phyloP scores from a whole-genome alignment of 371 early-diverging fungal genomes.

The Apophysomyces sp. region DNA sequence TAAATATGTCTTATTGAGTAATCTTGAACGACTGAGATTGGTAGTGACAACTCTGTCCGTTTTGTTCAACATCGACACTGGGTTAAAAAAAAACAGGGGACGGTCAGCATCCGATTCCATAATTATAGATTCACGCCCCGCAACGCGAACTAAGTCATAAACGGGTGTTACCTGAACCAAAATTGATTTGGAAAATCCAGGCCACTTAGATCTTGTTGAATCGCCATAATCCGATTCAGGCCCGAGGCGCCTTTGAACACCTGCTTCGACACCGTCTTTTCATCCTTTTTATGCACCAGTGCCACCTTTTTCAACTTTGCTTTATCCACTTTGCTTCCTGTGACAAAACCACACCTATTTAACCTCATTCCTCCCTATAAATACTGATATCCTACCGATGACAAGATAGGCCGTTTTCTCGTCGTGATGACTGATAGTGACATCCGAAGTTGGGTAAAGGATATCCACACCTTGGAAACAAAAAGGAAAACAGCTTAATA shows the following conservation, averaged over 20 bases:
- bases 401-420: background rate
- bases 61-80: background rate
- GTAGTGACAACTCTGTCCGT: background rate
- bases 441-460: background rate
- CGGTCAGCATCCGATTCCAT: background rate
- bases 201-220: background rate
- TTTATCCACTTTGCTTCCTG: background rate
- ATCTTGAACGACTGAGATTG: background rate
- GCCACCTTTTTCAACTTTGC: background rate
- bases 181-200: background rate
- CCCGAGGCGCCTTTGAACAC: background rate
- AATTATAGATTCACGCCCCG: constrained; percentile 3
- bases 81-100: background rate
- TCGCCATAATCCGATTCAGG: background rate
- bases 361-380: background rate
- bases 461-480: background rate
- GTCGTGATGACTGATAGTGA: background rate
- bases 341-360: no score
- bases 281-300: background rate
- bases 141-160: background rate
- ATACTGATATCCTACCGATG: background rate
- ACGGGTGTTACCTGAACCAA: constrained; percentile 2
- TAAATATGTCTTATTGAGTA: background rate
- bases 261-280: background rate
- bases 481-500: background rate